A percentile compares a stretch with the other conserved stretches of the same genome.
These are phyloP conservation scores for Eragrostis curvula DNA, from an alignment of 176 grass and related monocot species.

Conservation along the genomic window DNA sequence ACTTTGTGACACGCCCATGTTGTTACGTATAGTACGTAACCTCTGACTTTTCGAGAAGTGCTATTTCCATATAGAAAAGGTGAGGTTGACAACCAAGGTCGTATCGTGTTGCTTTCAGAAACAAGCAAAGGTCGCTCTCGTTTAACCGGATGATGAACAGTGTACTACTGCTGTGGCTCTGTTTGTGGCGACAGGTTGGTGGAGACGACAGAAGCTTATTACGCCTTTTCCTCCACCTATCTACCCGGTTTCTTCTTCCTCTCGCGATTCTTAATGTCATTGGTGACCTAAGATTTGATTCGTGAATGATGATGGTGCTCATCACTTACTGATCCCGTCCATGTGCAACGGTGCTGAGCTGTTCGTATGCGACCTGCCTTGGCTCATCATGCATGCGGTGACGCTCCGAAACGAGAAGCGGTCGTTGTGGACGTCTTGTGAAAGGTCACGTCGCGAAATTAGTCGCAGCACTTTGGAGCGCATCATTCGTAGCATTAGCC, in stretches of 20 bases:
- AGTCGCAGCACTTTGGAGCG: constrained; percentile 10
- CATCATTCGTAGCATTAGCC: constrained; percentile 38
- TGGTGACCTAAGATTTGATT: not conserved
- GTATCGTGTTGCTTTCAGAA: not conserved
- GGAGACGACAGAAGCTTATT: not conserved
- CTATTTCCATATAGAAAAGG: not conserved
- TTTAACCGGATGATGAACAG: not conserved
- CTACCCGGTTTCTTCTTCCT: not conserved
- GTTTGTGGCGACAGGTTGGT: constrained; percentile 49
- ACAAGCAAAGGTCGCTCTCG: not conserved
- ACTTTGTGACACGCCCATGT: not conserved
- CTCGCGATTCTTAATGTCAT: not conserved
- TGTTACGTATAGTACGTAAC: not conserved
- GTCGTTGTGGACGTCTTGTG: not conserved
- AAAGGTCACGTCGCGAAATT: constrained; percentile 39
- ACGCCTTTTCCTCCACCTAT: not conserved
- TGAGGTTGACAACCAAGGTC: not conserved
- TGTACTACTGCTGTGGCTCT: not conserved
- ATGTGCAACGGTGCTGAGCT: not conserved
- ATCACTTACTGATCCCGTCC: not conserved
- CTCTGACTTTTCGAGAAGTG: not conserved
- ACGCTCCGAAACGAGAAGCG: not conserved
- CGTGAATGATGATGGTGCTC: not conserved
- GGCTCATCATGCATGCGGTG: not conserved
- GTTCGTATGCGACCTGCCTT: not conserved